phyloP scores from a whole-genome alignment of 2,329 filamentous ascomycete species.

The Beauveria medogensis region DNA sequence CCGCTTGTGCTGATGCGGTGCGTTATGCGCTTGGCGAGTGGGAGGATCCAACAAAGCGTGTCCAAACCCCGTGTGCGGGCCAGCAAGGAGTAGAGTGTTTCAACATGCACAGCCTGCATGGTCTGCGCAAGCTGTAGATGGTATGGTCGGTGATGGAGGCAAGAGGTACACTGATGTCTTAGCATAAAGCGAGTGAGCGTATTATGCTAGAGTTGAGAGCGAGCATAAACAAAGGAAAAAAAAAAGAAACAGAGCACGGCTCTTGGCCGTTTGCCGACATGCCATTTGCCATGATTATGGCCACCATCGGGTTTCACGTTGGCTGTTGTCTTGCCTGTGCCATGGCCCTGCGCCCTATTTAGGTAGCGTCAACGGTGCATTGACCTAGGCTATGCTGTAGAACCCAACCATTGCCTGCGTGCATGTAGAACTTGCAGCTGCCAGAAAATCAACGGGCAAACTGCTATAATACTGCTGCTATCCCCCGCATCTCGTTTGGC shows the following conservation, averaged over 20 bases:
- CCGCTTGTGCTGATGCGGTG: background rate
- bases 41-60: background rate
- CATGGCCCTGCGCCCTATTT: background rate
- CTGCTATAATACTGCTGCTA: background rate
- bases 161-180: background rate
- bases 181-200: background rate
- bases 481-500: background rate
- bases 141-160: background rate
- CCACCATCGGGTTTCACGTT: background rate
- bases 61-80: background rate
- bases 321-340: background rate
- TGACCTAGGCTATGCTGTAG: background rate
- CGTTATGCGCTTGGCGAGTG: background rate
- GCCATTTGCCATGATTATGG: background rate
- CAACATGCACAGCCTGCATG: constrained; percentile 5
- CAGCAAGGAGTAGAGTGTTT: background rate
- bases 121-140: background rate
- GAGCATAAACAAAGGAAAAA: background rate
- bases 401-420: background rate
- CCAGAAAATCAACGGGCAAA: background rate
- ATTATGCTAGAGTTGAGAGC: background rate
- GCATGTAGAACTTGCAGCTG: no score
- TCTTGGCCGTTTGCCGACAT: background rate
- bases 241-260: background rate
- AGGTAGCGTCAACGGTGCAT: background rate